A percentile compares a stretch with the other conserved stretches of the same genome.
These are phyloP conservation scores for Lachancea sp. DNA, from an alignment of 805 yeast species.

Conservation along the genomic window DNA sequence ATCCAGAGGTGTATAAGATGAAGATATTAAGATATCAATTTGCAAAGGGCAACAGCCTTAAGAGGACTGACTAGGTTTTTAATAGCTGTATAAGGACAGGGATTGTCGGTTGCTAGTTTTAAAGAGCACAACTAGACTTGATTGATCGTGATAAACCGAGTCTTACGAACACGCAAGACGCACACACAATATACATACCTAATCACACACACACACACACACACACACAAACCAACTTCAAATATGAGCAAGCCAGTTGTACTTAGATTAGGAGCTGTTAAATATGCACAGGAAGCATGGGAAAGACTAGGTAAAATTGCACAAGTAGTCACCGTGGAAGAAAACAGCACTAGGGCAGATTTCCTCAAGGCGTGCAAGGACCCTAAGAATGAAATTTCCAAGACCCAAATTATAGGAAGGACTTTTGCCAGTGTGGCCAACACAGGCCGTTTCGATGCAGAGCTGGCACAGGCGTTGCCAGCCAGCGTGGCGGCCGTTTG, in stretches of 20 bases:
- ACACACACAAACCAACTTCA: background rate
- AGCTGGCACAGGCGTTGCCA: slow-evolving; percentile 51
- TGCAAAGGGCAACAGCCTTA: too few relatives aligned
- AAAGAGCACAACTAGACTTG: too few relatives aligned
- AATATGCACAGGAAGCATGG: slow-evolving; percentile 64
- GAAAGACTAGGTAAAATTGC: slow-evolving; percentile 41
- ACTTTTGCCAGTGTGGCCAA: slow-evolving; percentile 45
- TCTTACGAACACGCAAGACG: too few relatives aligned
- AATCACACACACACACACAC: background rate
- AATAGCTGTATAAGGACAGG: too few relatives aligned
- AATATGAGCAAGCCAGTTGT: slow-evolving; percentile 44
- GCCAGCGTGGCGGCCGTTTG: slow-evolving; percentile 44
- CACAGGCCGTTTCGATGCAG: slow-evolving; percentile 64
- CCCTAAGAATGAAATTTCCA: slow-evolving; percentile 28
- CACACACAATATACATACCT: background rate
- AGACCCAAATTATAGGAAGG: slow-evolving; percentile 38
- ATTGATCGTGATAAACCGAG: too few relatives aligned
- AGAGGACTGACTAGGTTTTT: too few relatives aligned
- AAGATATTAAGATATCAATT: too few relatives aligned
- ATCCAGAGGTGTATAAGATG: too few relatives aligned
- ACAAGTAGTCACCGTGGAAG: slow-evolving; percentile 42
- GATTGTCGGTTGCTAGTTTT: too few relatives aligned
- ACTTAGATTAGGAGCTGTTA: slow-evolving; percentile 56
- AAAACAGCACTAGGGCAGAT: slow-evolving; percentile 34
- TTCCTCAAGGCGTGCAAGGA: slow-evolving; percentile 30